Conservation (phyloP, 371 early-diverging fungal genomes). For the Coemansia sp. region DNA sequence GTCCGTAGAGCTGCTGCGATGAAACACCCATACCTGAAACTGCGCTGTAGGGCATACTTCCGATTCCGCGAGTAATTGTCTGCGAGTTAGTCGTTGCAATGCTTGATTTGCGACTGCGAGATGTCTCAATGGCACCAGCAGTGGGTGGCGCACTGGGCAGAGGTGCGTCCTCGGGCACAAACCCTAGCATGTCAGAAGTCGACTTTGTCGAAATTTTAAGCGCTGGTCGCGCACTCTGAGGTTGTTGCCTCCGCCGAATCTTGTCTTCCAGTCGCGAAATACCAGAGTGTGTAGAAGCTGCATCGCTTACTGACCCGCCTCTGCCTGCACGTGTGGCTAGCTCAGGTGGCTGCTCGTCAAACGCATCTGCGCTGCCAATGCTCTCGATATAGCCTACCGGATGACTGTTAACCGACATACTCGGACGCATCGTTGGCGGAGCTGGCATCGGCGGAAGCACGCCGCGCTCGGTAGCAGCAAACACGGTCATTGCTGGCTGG, state of each 20-base stretch:
- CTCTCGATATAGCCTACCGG: conserved; percentile 2
- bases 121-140: conserved; percentile 19
- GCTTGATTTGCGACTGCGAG: conserved; percentile 44
- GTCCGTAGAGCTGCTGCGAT: conserved; percentile 18
- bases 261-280: conserved; percentile 30
- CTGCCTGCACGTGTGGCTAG: conserved; percentile 7
- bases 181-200: conserved; percentile 29
- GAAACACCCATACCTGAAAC: not conserved
- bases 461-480: conserved; percentile 45
- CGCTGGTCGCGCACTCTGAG: conserved; percentile 28
- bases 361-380: not conserved
- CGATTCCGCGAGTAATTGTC: conserved; percentile 6
- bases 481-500: conserved; percentile 42
- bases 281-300: conserved; percentile 6
- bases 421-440: conserved; percentile 41
- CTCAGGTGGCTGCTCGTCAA: not conserved
- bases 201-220: conserved; percentile 40
- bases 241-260: conserved; percentile 18
- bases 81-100: conserved; percentile 36
- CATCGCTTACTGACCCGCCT: conserved; percentile 26
- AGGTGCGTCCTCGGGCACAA: conserved; percentile 30
- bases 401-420: conserved; percentile 18
- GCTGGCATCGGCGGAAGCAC: conserved; percentile 49
- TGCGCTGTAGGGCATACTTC: not conserved
- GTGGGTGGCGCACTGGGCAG: conserved; percentile 25